A percentile compares a stretch with the other conserved stretches of the same genome.
These are phyloP conservation scores for Solanum paucissectum DNA, from an alignment of 257 asterid species.

Conservation along the genomic window DNA sequence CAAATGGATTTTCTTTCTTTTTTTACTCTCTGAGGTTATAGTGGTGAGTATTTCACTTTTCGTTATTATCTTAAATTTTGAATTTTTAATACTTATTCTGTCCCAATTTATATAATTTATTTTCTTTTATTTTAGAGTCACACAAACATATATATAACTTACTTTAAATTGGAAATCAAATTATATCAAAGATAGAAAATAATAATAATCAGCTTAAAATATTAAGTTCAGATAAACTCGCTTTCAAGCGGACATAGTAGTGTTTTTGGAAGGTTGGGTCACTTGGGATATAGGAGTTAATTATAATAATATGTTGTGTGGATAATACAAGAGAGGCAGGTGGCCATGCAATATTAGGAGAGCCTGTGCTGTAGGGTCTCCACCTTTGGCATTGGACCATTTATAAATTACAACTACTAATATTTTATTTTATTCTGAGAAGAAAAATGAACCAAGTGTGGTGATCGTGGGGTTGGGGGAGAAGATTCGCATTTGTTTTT, in stretches of 20 bases:
- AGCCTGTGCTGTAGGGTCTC: not conserved
- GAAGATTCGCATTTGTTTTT: not conserved
- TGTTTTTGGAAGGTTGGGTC: not conserved
- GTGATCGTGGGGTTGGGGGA: too few relatives aligned
- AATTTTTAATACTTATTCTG: too few relatives aligned
- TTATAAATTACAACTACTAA: not conserved
- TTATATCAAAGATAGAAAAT: too few relatives aligned
- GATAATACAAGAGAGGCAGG: slow-evolving; percentile 27
- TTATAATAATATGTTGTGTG: not conserved
- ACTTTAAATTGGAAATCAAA: too few relatives aligned
- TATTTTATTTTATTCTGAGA: too few relatives aligned
- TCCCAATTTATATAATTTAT: too few relatives aligned
- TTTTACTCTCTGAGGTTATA: not conserved
- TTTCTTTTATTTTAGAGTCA: too few relatives aligned
- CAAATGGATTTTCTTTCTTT: not conserved
- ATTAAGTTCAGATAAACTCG: not conserved
- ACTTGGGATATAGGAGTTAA: not conserved
- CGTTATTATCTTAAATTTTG: not conserved
- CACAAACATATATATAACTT: too few relatives aligned
- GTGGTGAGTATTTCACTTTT: not conserved
- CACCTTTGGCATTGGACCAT: too few relatives aligned
- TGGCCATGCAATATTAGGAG: slow-evolving; percentile 42
- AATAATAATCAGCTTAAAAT: too few relatives aligned
- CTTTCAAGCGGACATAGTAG: not conserved
- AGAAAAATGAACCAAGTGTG: too few relatives aligned